Evolutionary conservation across 371 early-diverging fungal genomes (phyloP), one percentile per base, ranked within the genome.

Genomic region (Syncephalastrum sp.): DNA sequence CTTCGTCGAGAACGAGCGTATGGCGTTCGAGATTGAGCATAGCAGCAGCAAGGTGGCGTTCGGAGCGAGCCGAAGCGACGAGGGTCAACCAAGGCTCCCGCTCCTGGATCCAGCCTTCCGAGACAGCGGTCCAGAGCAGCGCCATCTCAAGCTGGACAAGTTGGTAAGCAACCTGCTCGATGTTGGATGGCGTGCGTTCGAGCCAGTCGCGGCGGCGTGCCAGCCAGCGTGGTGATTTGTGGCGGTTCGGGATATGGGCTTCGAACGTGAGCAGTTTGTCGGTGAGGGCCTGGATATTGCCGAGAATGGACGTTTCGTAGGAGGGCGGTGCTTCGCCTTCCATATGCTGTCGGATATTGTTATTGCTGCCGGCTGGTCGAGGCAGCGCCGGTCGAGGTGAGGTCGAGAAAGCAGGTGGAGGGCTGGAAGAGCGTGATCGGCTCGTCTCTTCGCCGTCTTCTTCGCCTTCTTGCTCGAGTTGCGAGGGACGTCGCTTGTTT

Each of bases 141-240:
- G 75, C 76, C 74, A 75, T 79, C 42, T 79, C 79, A 16, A 79
- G 54, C 47, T 79, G 71, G 21, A 79, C 71, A 12, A 79, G 59
- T 45, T 74, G 74, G 52, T 63, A 74, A 1, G 79, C 79, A 2
- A 75, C 62, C 44, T 75, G 72, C 23, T 79, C 76, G 25, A 75
- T 74, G 41, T 60, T 75, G 3, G 44, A 51, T 0, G 79, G 74
- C n/a, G 65, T 65, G 17, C 70, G 57, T 14, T 61, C 53, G 1
- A 73, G 47, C 79, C 79, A 79, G 25, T 64, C 70, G 4, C 52
- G 42, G 43, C 79, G 51, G 21, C 67, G 61, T 3, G 76, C 54
- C 29, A 75, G 23, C 79, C 79, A 79, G 33, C 72, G 69, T 5
- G 79, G 79, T 16, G 75, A 73, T 61, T 79, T 79, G 46, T 79